Conservation (phyloP, 129 eudicot species). For the Ambrosia artemisiifolia region DNA sequence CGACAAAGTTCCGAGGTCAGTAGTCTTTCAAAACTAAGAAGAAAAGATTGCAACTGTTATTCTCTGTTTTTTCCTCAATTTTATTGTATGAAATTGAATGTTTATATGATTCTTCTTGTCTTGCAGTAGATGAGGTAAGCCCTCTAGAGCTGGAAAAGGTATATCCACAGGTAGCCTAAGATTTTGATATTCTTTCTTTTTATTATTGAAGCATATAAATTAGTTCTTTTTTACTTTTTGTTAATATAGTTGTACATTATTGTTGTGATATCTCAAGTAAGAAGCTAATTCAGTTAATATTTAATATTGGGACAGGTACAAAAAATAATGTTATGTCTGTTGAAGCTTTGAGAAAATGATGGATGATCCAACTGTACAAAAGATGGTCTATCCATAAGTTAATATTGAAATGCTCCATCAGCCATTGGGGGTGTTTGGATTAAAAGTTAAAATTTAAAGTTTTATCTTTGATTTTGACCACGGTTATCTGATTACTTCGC, state of each 20-base stretch:
- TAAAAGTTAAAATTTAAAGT: not conserved
- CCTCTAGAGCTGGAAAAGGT: too few species aligned
- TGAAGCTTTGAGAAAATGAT: conserved; percentile 98
- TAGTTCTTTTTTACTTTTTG: not conserved
- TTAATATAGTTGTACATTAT: not conserved
- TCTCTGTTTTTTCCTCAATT: too few species aligned
- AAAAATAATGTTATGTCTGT: conserved; percentile 55
- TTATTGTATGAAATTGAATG: too few species aligned
- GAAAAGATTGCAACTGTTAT: too few species aligned
- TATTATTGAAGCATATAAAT: not conserved
- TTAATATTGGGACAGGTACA: conserved; percentile 28
- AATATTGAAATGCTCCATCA: not conserved
- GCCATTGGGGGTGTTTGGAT: not conserved
- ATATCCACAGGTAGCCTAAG: conserved; percentile 49
- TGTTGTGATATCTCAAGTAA: not conserved
- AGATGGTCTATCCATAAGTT: conserved; percentile 92
- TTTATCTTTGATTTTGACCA: not conserved
- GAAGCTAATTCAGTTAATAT: not conserved
- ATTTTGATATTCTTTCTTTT: not conserved
- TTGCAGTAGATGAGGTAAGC: too few species aligned
- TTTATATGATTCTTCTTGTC: too few species aligned
- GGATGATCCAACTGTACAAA: conserved; percentile 91
- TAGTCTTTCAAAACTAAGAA: too few species aligned
- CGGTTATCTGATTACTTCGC: not conserved
- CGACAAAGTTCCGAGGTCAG: too few species aligned